These are phyloP conservation scores for Trametes elegans DNA, from an alignment of 768 basidiomycete species.

Conservation along the genomic window DNA sequence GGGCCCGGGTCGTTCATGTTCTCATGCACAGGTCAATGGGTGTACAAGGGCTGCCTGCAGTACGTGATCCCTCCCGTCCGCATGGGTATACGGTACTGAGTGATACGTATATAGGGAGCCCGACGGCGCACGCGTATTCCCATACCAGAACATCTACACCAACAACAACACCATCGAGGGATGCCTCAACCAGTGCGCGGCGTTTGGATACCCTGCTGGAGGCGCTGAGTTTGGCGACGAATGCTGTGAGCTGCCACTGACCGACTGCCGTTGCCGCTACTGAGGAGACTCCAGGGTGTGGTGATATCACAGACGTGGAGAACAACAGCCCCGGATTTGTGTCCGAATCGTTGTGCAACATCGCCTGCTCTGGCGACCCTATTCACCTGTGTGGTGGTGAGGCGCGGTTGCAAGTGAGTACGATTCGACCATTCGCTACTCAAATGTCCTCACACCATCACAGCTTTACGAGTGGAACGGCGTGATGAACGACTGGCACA, in stretches of 20 bases:
- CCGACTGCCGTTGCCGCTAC: not conserved
- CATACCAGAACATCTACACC: conserved; percentile 55
- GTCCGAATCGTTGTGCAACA: conserved; percentile 39
- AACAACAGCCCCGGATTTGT: conserved; percentile 32
- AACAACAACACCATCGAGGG: conserved; percentile 61
- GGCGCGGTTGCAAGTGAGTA: conserved; percentile 51
- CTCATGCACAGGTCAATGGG: conserved; percentile 45
- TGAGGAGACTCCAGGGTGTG: conserved; percentile 50
- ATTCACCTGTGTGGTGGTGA: conserved; percentile 65
- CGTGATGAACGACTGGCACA: conserved; percentile 58
- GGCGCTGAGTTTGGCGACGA: conserved; percentile 70
- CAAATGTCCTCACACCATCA: not conserved
- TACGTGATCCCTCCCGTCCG: conserved; percentile 31
- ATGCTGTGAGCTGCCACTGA: conserved; percentile 53
- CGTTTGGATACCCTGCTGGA: conserved; percentile 69
- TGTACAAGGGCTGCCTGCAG: conserved; percentile 67
- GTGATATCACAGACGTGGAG: conserved; percentile 57
- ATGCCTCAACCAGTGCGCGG: conserved; percentile 67
- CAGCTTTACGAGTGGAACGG: conserved; percentile 34
- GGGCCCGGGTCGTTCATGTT: not conserved
- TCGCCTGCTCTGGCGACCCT: conserved; percentile 69
- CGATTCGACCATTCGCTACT: conserved; percentile 16
- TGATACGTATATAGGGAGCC: conserved; percentile 43
- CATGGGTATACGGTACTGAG: not conserved
- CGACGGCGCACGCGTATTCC: conserved; percentile 47